Base-by-base conservation (phyloP, 495 filamentous ascomycete genomes). In the Echria macrotheca region DNA sequence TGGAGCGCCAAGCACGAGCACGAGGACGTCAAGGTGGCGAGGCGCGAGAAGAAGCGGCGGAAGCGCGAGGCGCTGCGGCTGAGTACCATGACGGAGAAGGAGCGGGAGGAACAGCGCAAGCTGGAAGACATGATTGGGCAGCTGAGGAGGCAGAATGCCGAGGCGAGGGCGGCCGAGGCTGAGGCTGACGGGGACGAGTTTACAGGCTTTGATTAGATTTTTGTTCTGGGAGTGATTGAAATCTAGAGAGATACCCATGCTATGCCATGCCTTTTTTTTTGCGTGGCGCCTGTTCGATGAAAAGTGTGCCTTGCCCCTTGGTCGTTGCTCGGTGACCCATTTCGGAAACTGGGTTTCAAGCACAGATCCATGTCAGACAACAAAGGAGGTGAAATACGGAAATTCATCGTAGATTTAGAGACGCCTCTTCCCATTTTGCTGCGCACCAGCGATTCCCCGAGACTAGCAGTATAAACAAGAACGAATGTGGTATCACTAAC, bases 1-100 rank as follows among this genome's bases (percentile, higher is more conserved):
- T 98, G 93, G 93, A 94, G 85, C 62, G 76, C 77, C 26, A 91
- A 96, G 68, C 72, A 78, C 21, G 88, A 91, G 33, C 69, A 73
- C 19, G 82, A 83, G 50, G 83, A 85, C 1, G 67, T 77, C 47
- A 82, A 81, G 50, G 75, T 81, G 42, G 73, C 66, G 53, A 73
- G 88, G 50, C 75, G 85, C 41, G 89, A 91, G 49, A 83, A 82
- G 74, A 91, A 90, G 67, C 71, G 78, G 44, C 75, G 77, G 41
- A 83, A 79, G 63, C 76, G 83, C 39, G 87, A 94, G 61, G 77
- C 81, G 40, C 81, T 86, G 62, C 71, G 72, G 54, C 66, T 73
- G 67, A 77, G 77, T 35, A 78, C 77, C 60, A 84, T 96, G 80
- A 84, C 79, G 0, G 79, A 82, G 10, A 82, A 83, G 52, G 86